phyloP scores from a whole-genome alignment of 306 rosid genomes.

The Neltuma alba region DNA sequence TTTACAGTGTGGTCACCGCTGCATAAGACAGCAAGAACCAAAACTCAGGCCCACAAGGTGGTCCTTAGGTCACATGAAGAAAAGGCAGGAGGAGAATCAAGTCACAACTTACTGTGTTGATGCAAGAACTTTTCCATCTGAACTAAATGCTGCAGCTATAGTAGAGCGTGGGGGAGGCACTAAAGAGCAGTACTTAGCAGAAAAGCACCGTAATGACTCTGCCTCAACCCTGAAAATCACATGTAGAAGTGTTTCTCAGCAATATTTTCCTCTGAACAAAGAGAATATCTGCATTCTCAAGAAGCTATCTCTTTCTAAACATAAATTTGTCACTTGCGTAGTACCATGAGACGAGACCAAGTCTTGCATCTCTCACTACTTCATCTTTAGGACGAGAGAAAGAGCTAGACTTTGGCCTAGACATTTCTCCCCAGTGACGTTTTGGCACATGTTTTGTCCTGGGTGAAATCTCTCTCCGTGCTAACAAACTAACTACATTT shows the following conservation, averaged over 20 bases:
- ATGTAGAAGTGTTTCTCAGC: constrained; percentile 11
- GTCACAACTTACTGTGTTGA: constrained; percentile 53
- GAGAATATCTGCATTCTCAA: constrained; percentile 8
- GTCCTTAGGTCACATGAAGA: constrained; percentile 10
- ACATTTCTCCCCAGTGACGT: constrained; percentile 48
- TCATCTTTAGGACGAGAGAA: constrained; percentile 29
- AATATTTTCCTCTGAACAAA: constrained; percentile 7
- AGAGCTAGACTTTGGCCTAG: constrained; percentile 37
- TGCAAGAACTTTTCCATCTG: constrained; percentile 52
- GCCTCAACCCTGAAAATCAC: constrained; percentile 55
- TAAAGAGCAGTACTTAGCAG: constrained; percentile 52
- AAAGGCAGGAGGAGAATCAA: constrained; percentile 15
- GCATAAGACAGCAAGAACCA: constrained; percentile 26
- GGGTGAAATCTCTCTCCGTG: constrained; percentile 50
- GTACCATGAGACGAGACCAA: constrained; percentile 57
- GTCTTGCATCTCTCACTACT: constrained; percentile 38
- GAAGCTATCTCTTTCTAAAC: not conserved
- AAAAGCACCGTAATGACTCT: constrained; percentile 46
- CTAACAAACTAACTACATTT: constrained; percentile 48
- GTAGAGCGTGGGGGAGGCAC: constrained; percentile 57
- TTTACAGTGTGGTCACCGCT: constrained; percentile 60
- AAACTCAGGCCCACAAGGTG: constrained; percentile 24
- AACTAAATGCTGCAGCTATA: constrained; percentile 60
- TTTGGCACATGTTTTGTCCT: constrained; percentile 45
- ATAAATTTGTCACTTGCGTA: not conserved